Evolutionary conservation across 129 eudicot genomes (phyloP).

Genomic region (Saussurea involucrata): DNA sequence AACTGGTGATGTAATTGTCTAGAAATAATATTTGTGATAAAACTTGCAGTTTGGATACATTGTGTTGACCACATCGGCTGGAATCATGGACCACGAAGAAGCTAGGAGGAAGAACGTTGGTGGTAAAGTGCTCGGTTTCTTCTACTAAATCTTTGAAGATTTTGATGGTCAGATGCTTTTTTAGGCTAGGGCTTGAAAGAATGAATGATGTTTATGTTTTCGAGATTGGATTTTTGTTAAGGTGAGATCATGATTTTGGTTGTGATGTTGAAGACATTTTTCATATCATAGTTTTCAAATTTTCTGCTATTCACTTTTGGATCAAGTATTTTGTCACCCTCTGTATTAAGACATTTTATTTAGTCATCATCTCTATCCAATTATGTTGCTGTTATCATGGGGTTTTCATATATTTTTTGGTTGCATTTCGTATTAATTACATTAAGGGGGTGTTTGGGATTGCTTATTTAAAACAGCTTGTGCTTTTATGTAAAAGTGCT

Average conservation of each 20-base stretch:
- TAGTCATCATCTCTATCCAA: not conserved
- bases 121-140: slow-evolving; percentile 70
- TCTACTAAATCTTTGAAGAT: slow-evolving; percentile 33
- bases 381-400: not conserved
- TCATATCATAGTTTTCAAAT: slow-evolving; percentile 6
- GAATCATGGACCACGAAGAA: slow-evolving; percentile 71
- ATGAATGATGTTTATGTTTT: slow-evolving; percentile 8
- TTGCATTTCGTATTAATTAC: too few species aligned
- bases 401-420: not conserved
- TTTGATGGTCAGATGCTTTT: slow-evolving; percentile 17
- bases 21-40: not conserved
- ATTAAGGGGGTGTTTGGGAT: too few species aligned
- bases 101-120: slow-evolving; percentile 76
- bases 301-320: not conserved
- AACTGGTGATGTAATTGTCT: not conserved
- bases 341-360: slow-evolving; percentile 6
- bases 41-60: slow-evolving; percentile 70
- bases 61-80: slow-evolving; percentile 67
- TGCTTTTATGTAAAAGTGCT: too few species aligned
- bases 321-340: not conserved
- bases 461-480: too few species aligned
- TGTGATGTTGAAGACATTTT: slow-evolving; percentile 26
- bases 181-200: slow-evolving; percentile 30
- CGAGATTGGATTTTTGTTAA: slow-evolving; percentile 19
- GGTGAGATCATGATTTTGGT: slow-evolving; percentile 28